Evolutionary conservation across 75 land plant genomes (phyloP).

Genomic region (Cupressus sempervirens): DNA sequence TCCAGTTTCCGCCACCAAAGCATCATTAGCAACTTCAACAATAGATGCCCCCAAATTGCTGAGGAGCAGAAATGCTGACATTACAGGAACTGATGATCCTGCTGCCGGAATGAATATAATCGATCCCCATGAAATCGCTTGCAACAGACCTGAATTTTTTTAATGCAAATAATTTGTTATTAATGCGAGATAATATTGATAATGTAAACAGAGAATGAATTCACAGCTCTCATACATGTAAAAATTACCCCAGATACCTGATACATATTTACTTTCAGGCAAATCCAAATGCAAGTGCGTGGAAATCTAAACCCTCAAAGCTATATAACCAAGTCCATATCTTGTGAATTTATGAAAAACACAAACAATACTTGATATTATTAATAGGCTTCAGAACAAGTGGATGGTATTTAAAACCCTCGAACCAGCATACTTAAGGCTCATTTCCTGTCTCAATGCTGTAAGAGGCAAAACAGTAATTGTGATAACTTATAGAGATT

Average conservation of each 20-base stretch:
- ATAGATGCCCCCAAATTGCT: conserved; percentile 92
- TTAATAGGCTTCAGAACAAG: conserved; percentile 6
- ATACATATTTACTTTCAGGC: neutral
- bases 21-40: conserved; percentile 88
- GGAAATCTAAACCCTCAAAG: neutral
- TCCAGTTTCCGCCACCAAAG: conserved; percentile 75
- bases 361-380: neutral
- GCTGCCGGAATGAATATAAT: conserved; percentile 45
- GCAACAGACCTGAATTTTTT: conserved; percentile 59
- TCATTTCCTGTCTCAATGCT: neutral
- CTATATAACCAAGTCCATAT: neutral
- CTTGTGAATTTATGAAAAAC: neutral
- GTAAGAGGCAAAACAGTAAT: neutral
- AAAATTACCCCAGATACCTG: neutral
- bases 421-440: neutral
- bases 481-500: neutral
- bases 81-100: conserved; percentile 33
- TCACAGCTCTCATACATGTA: neutral
- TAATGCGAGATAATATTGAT: neutral
- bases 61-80: conserved; percentile 65
- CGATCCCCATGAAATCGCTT: conserved; percentile 75
- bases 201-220: neutral
- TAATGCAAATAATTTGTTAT: neutral
- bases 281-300: neutral
- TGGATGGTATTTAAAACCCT: neutral